Evolutionary conservation across 805 yeast genomes (phyloP), one percentile per base, ranked within the genome.

Genomic region (Candida sakaeoensis): DNA sequence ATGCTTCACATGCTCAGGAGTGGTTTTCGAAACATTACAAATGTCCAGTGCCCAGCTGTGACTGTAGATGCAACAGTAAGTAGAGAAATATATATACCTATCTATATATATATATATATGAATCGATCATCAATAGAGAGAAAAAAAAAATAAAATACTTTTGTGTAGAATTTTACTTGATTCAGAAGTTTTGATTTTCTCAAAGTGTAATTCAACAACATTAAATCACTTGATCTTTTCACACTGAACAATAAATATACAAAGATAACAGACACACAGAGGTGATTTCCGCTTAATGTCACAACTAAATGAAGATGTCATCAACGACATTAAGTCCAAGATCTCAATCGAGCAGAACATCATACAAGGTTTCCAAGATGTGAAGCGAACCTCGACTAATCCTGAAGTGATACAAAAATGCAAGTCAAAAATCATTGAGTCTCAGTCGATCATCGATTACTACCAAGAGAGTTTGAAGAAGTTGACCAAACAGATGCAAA

Each of bases 1-100:
- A 91, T 63, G 89, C 95, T 0, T 89, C 85, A 3, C 99, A 91
- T 58, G 97, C 97, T 0, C 89, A 86, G 47, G 95, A 90, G 53
- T 91, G 99, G 99, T 91, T 91, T 58, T 75, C 82, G 18, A 82
- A 81, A 57, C 95, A 90, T 52, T 77, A 76, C 41, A 77, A 85
- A 1, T 91, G 99, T 54, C 97, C 99, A 0, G 95, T 91, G 2
- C 96, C 97, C 0, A 95, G 89, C 31, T 91, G 99, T 54, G 69
- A 72, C 29, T 91, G 99, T 54, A 69, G 77, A 36, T 91, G 98
- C 58, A 84, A 83, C 51, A 79, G 75, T 50, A 72, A 69, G 47
- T 68, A 56, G 36, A 33, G 14, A 15, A 23, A 19, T 12, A 8
- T 5, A 7, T 21, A 6, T 21, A 21, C 9, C 6, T 21, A 7